These are phyloP conservation scores for Pythium brachiatum DNA, from an alignment of 352 stramenopile species.

Conservation along the genomic window DNA sequence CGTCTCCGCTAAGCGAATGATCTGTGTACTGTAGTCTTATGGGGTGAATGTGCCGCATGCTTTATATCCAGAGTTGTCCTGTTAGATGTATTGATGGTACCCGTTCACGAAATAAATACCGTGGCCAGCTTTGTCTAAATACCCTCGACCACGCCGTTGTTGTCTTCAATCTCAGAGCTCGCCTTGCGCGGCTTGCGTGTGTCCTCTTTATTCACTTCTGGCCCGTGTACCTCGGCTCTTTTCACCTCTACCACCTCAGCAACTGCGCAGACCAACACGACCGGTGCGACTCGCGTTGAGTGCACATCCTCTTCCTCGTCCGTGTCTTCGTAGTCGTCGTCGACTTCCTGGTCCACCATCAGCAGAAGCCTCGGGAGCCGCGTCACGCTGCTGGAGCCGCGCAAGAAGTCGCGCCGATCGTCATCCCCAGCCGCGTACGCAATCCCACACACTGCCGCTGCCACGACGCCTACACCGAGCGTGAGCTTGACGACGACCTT, in stretches of 20 bases:
- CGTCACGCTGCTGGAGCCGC: neutral
- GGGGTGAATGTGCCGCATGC: too few relatives aligned
- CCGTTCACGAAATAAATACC: neutral
- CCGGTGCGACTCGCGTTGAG: neutral
- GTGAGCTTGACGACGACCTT: conserved; percentile 9
- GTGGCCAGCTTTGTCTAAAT: neutral
- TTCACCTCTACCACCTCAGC: neutral
- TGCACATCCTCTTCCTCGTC: conserved; percentile 17
- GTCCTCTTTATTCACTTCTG: neutral
- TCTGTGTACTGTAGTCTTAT: too few relatives aligned
- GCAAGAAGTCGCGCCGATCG: conserved; percentile 12
- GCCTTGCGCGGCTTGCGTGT: too few relatives aligned
- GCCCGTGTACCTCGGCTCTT: neutral
- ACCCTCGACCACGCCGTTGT: neutral
- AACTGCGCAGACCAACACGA: neutral
- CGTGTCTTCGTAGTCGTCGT: conserved; percentile 20
- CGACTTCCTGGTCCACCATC: conserved; percentile 12
- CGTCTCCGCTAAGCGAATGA: neutral
- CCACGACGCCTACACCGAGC: conserved; percentile 6
- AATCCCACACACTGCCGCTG: conserved; percentile 2
- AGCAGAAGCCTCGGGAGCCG: conserved; percentile 6
- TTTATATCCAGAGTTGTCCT: too few relatives aligned
- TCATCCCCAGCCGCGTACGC: conserved; percentile 9
- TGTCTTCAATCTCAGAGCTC: neutral
- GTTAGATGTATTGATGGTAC: neutral